Evolutionary conservation across 2,329 filamentous ascomycete species (phyloP).

Genomic region (Aspergillus neoniger): DNA sequence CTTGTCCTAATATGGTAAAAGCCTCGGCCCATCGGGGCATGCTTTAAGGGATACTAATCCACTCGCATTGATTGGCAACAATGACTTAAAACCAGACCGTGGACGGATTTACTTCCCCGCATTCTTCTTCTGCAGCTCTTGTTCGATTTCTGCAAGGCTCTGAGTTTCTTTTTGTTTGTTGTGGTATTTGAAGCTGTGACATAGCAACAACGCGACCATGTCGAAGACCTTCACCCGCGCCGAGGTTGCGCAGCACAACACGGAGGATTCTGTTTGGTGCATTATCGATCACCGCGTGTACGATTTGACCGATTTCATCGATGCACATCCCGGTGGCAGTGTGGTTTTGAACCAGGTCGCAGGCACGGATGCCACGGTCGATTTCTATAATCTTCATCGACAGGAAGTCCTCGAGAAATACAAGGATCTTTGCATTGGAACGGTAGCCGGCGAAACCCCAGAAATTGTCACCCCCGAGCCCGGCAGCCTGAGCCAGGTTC

Average conservation of each 20-base stretch:
- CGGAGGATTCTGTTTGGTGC: constrained; percentile 75
- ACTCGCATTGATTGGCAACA: constrained; percentile 17
- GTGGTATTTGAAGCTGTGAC: neutral
- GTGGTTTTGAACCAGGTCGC: constrained; percentile 79
- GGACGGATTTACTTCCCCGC: neutral
- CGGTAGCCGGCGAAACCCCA: constrained; percentile 71
- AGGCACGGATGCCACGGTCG: constrained; percentile 75
- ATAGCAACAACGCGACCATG: constrained; percentile 15
- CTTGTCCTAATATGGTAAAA: constrained; percentile 14
- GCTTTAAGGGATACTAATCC: constrained; percentile 13
- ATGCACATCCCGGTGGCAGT: constrained; percentile 81
- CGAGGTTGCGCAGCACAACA: constrained; percentile 74
- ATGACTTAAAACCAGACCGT: neutral
- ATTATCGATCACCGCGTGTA: constrained; percentile 87
- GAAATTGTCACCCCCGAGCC: constrained; percentile 69
- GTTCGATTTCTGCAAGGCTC: neutral
- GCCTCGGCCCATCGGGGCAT: constrained; percentile 15
- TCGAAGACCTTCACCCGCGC: constrained; percentile 47
- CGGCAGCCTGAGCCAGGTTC: constrained; percentile 74
- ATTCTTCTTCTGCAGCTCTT: neutral
- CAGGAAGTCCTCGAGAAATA: constrained; percentile 88
- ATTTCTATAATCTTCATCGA: constrained; percentile 89
- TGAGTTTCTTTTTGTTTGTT: neutral
- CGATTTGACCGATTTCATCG: constrained; percentile 80
- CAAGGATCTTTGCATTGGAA: constrained; percentile 71